A percentile compares a stretch with the other conserved stretches of the same genome.
Evolutionary conservation across 164 flowering plant species (phyloP).

Genomic region (Malania oleifera): DNA sequence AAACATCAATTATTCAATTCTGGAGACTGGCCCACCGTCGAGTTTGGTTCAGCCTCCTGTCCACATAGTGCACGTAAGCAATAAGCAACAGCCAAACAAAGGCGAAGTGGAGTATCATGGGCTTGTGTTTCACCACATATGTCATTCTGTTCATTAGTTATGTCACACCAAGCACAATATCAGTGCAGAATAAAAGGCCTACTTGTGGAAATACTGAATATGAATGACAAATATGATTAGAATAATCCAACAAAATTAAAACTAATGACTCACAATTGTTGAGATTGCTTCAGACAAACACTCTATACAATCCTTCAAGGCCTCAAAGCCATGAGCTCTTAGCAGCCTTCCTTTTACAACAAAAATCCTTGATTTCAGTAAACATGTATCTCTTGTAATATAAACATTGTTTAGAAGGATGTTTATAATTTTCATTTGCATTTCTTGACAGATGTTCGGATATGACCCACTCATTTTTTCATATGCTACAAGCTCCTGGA

Average conservation of each 20-base stretch:
- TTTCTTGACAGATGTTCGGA: conserved; percentile 47
- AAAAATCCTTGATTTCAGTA: conserved; percentile 50
- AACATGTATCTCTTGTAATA: conserved; percentile 26
- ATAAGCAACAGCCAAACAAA: conserved; percentile 63
- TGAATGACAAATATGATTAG: not conserved
- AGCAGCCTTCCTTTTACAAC: conserved; percentile 47
- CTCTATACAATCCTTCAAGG: conserved; percentile 41
- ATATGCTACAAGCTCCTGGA: conserved; percentile 75
- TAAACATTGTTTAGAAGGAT: conserved; percentile 55
- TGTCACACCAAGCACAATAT: conserved; percentile 10
- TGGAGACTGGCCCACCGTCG: conserved; percentile 48
- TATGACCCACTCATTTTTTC: conserved; percentile 36
- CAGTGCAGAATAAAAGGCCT: conserved; percentile 1
- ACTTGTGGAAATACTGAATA: not conserved
- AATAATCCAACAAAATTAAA: not conserved
- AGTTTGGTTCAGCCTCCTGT: conserved; percentile 61
- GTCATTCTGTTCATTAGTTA: conserved; percentile 30
- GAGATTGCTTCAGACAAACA: conserved; percentile 74
- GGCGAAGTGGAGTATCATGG: conserved; percentile 18
- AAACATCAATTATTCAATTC: conserved; percentile 11
- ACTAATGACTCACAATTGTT: conserved; percentile 40
- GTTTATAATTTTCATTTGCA: conserved; percentile 53
- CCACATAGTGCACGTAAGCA: conserved; percentile 63
- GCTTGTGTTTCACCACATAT: conserved; percentile 10
- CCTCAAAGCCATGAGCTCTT: conserved; percentile 44